These are phyloP conservation scores for Fusarium denticulatum DNA, from an alignment of 2,329 filamentous ascomycete genomes.

Conservation along the genomic window DNA sequence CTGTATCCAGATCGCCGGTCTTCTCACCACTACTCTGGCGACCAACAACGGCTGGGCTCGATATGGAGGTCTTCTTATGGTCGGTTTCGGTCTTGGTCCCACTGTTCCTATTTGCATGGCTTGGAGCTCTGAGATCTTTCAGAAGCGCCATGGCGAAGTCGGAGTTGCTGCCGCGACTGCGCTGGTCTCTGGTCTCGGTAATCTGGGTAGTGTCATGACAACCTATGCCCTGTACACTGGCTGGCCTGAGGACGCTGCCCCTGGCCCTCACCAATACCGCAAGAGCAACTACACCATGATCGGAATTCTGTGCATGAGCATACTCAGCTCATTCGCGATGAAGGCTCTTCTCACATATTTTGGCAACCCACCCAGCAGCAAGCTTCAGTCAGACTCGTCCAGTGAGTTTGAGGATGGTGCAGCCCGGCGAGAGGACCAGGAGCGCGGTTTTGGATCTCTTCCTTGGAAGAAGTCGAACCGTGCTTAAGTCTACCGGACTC, in stretches of 20 bases:
- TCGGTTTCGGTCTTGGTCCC: conserved; percentile 89
- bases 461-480: conserved; percentile 48
- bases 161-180: conserved; percentile 88
- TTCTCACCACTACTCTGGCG: conserved; percentile 82
- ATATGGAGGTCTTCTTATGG: conserved; percentile 88
- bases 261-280: conserved; percentile 76
- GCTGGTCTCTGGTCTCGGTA: conserved; percentile 86
- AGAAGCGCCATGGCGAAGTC: conserved; percentile 87
- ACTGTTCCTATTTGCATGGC: conserved; percentile 95
- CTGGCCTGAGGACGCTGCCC: conserved; percentile 79
- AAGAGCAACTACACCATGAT: conserved; percentile 91
- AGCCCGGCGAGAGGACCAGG: conserved; percentile 64
- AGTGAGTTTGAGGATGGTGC: conserved; percentile 68
- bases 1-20: conserved; percentile 81
- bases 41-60: conserved; percentile 78
- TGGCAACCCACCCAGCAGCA: conserved; percentile 63
- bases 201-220: conserved; percentile 85
- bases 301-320: conserved; percentile 82
- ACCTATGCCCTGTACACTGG: conserved; percentile 91
- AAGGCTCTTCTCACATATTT: conserved; percentile 69
- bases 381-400: conserved; percentile 53
- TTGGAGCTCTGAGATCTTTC: conserved; percentile 92
- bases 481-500: conserved; percentile 19
- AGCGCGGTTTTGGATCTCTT: conserved; percentile 65
- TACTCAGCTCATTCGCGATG: conserved; percentile 76